Conservation (phyloP, 768 basidiomycete genomes). For the Suillus lakei region DNA sequence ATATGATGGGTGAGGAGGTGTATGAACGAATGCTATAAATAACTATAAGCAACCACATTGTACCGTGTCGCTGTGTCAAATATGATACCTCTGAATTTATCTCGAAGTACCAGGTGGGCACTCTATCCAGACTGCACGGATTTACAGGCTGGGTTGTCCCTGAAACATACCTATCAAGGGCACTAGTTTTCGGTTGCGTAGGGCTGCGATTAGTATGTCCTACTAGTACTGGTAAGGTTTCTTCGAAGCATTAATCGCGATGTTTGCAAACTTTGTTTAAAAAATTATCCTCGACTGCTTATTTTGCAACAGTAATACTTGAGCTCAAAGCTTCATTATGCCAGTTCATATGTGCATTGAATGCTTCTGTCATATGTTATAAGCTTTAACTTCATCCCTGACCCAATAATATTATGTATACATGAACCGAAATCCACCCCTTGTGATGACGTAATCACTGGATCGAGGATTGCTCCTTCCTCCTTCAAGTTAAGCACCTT, state of each 20-base stretch:
- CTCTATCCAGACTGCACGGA: neutral
- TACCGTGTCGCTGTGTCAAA: neutral
- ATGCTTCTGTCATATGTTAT: too few relatives aligned
- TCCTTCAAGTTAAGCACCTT: neutral
- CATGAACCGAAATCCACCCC: too few relatives aligned
- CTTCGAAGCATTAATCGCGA: too few relatives aligned
- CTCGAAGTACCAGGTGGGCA: neutral
- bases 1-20: slow-evolving; percentile 1
- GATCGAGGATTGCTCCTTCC: neutral
- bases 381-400: too few relatives aligned
- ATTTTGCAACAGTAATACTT: too few relatives aligned
- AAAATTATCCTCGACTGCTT: too few relatives aligned
- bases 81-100: neutral
- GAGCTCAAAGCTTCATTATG: too few relatives aligned
- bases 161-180: neutral
- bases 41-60: neutral
- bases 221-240: too few relatives aligned
- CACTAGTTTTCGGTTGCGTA: neutral
- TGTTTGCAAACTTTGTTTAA: too few relatives aligned
- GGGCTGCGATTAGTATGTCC: neutral
- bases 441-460: neutral
- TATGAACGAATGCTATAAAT: neutral
- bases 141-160: neutral
- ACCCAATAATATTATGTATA: too few relatives aligned
- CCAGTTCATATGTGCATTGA: too few relatives aligned